These are phyloP conservation scores for Fusarium avenaceum DNA, from an alignment of 2,329 filamentous ascomycete genomes.

Conservation along the genomic window DNA sequence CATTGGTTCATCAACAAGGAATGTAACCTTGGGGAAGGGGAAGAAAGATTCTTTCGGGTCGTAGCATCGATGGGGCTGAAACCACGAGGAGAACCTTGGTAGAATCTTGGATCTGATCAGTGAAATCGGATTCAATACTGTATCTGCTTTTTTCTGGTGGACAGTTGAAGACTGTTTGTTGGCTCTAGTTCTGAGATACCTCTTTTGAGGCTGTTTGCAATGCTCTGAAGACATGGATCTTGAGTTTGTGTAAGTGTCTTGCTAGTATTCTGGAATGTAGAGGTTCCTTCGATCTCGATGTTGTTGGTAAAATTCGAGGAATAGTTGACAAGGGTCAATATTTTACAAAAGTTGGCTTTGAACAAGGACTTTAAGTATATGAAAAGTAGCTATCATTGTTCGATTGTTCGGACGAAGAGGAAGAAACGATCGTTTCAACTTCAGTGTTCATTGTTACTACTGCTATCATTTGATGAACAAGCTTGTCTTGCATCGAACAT, in stretches of 20 bases:
- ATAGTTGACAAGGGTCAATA: background rate
- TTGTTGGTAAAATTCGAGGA: background rate
- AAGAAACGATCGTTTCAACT: background rate
- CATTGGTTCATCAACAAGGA: conserved; percentile 46
- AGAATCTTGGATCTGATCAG: conserved; percentile 25
- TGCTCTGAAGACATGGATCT: conserved; percentile 10
- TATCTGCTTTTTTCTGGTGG: conserved; percentile 1
- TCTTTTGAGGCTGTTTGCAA: conserved; percentile 7
- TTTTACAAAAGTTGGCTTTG: background rate
- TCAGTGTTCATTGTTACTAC: background rate
- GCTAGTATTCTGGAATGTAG: background rate
- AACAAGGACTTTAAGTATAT: background rate
- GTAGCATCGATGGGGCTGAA: conserved; percentile 37
- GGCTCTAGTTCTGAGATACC: conserved; percentile 23
- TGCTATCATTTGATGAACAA: background rate
- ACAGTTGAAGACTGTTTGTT: conserved; percentile 2
- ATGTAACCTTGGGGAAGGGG: conserved; percentile 49
- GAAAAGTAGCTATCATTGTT: background rate
- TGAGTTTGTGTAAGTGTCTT: background rate
- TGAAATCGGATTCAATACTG: conserved; percentile 9
- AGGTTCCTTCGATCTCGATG: background rate
- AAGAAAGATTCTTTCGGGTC: conserved; percentile 43
- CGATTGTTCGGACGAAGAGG: background rate
- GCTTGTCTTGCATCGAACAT: background rate
- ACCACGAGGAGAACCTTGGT: conserved; percentile 33